Base-by-base conservation (phyloP, 352 stramenopile genomes). In the Phytopythium mirpurense region DNA sequence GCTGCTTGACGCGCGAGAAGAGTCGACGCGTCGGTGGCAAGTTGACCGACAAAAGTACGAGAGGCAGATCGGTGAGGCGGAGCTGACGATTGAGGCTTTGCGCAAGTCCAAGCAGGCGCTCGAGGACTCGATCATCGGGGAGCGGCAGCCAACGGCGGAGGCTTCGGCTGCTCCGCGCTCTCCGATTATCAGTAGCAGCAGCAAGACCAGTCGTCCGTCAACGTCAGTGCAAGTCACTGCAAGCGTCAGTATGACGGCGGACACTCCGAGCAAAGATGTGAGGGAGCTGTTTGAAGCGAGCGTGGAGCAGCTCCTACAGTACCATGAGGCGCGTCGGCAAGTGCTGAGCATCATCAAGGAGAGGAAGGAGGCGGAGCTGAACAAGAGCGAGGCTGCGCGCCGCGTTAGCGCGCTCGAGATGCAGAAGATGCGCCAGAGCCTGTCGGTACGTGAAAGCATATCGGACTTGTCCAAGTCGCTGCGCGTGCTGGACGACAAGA, bases 351-450 rank as follows among this genome's bases (percentile, higher is more conserved):
- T 93, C 19, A 56, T 90, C 1, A 81, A 82, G 29, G 77, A 81
- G 21, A 90, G 88, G 54, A 79, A 88, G 42, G 63, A 70, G 9
- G 72, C 79, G 0, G 65, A 88, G 49, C 66, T 75, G 0, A 81
- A 66, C 47, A 82, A 82, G 23, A 72, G 69, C 16, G 79, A 89
- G 51, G 76, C 76, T 0, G 59, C 62, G 26, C 62, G 63, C 5
- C 80, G 80, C 15, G 55, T 89, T 23, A 90, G 74, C 34, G 74
- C 77, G 4, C 56, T 93, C n/a, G 81, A 93, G 57, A 90, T 93
- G 81, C 72, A 90, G 32, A 88, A 87, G 52, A 63, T 93, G 59
- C 72, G 83, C 0, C 78, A 89, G 49, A 90, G 78, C 23, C 51
- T 93, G 27, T 78, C 72, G 0, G 58, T 93, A 16, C 74, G 77